These are phyloP conservation scores for Talaromyces funiculosus DNA, from an alignment of 2,329 filamentous ascomycete species.

Conservation along the genomic window DNA sequence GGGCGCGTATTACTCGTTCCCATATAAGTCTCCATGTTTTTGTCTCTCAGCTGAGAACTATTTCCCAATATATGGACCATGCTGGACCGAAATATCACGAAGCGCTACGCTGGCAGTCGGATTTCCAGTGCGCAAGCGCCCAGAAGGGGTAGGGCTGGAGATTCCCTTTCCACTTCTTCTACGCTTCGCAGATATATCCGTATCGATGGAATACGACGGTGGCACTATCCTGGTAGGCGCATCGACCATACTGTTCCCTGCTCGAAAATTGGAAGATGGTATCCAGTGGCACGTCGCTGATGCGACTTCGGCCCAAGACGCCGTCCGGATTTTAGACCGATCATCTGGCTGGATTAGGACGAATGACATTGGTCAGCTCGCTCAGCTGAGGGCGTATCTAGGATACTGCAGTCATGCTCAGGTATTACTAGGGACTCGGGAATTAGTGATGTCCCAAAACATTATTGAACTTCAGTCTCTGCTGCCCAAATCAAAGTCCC, in stretches of 20 bases:
- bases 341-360: background rate
- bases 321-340: background rate
- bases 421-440: background rate
- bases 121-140: background rate
- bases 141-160: background rate
- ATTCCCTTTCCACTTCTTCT: slow-evolving; percentile 5
- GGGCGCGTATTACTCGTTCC: background rate
- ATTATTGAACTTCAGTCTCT: background rate
- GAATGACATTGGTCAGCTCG: background rate
- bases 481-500: background rate
- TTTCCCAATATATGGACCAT: background rate
- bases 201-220: background rate
- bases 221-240: background rate
- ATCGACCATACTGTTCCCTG: background rate
- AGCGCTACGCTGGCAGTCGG: background rate
- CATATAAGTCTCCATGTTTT: background rate
- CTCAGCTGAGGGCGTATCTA: background rate
- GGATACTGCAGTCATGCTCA: background rate
- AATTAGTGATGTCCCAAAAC: background rate
- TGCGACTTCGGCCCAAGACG: background rate
- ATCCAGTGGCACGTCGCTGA: slow-evolving; percentile 1
- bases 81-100: background rate
- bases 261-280: background rate
- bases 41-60: background rate
- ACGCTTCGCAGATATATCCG: slow-evolving; percentile 3